phyloP scores from a whole-genome alignment of 2,329 filamentous ascomycete genomes.

The Penicillium capsulatum region DNA sequence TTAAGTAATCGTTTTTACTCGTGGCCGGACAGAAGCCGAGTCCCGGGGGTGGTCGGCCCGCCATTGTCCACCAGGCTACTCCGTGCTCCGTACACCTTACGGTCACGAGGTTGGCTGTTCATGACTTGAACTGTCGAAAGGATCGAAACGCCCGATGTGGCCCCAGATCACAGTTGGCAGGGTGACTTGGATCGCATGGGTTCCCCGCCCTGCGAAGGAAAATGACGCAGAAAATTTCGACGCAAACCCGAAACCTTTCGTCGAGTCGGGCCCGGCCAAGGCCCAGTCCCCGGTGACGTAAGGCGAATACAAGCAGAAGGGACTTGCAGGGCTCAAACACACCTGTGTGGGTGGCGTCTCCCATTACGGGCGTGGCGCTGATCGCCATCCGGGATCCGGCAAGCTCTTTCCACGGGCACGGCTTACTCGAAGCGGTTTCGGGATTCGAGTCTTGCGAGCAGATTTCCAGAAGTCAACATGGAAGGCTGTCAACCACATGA shows the following conservation, averaged over 20 bases:
- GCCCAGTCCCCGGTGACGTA: too few species aligned
- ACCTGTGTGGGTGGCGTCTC: conserved; percentile 4
- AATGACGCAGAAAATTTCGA: conserved; percentile 7
- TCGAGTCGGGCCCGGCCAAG: neutral
- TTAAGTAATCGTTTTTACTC: neutral
- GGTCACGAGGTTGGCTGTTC: too few species aligned
- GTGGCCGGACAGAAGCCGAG: neutral
- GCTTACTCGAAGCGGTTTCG: conserved; percentile 10
- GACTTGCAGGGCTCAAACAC: neutral
- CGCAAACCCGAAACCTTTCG: too few species aligned
- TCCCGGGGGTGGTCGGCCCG: too few species aligned
- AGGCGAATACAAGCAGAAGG: too few species aligned
- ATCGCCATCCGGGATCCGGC: conserved; percentile 19
- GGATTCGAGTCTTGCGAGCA: neutral
- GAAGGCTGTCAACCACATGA: conserved; percentile 13
- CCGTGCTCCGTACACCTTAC: too few species aligned
- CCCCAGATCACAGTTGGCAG: too few species aligned
- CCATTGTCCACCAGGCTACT: too few species aligned
- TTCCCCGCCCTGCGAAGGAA: conserved; percentile 16
- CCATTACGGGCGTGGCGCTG: conserved; percentile 22
- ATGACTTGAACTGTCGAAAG: too few species aligned
- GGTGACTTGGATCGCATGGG: conserved; percentile 18
- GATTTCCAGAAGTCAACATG: conserved; percentile 14
- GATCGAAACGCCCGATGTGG: too few species aligned
- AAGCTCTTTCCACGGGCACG: conserved; percentile 16